phyloP scores from a whole-genome alignment of 352 stramenopile species.

The Pythium chondricola region DNA sequence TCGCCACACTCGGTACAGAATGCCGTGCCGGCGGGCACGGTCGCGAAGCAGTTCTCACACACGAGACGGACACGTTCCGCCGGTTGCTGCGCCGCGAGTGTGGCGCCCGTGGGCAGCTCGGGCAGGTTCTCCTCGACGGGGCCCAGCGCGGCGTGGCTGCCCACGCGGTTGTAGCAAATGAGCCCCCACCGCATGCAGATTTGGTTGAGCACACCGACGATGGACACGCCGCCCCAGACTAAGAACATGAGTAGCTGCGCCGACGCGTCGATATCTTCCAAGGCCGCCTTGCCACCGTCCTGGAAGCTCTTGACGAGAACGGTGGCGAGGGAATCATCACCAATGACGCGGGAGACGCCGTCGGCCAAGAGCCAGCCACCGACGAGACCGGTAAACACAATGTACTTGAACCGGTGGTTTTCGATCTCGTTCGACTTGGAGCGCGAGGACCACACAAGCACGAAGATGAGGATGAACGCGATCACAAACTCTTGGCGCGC shows the following conservation, averaged over 20 bases:
- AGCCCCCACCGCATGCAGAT: slow-evolving; percentile 83
- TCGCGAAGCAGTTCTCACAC: slow-evolving; percentile 88
- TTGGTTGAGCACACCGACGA: slow-evolving; percentile 73
- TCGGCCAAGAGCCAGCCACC: slow-evolving; percentile 77
- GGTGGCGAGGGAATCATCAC: slow-evolving; percentile 46
- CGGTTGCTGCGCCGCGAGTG: slow-evolving; percentile 39
- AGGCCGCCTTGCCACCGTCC: slow-evolving; percentile 37
- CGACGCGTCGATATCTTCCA: slow-evolving; percentile 42
- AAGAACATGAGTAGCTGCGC: slow-evolving; percentile 73
- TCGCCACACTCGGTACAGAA: slow-evolving; percentile 88
- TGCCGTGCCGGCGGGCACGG: slow-evolving; percentile 68
- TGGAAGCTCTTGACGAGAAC: slow-evolving; percentile 70
- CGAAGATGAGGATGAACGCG: slow-evolving; percentile 84
- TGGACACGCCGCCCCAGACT: slow-evolving; percentile 57
- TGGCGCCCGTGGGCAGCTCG: slow-evolving; percentile 68
- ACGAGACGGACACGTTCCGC: slow-evolving; percentile 74
- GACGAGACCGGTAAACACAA: slow-evolving; percentile 62
- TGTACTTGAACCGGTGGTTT: slow-evolving; percentile 88
- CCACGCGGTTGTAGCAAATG: slow-evolving; percentile 86
- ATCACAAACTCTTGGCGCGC: slow-evolving; percentile 85
- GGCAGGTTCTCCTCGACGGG: slow-evolving; percentile 68
- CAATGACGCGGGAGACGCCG: slow-evolving; percentile 65
- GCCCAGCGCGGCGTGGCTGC: slow-evolving; percentile 55
- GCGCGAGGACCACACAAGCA: slow-evolving; percentile 67
- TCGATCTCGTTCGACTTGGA: slow-evolving; percentile 82